Evolutionary conservation across 306 rosid genomes (phyloP).

Genomic region (Rosa persica): DNA sequence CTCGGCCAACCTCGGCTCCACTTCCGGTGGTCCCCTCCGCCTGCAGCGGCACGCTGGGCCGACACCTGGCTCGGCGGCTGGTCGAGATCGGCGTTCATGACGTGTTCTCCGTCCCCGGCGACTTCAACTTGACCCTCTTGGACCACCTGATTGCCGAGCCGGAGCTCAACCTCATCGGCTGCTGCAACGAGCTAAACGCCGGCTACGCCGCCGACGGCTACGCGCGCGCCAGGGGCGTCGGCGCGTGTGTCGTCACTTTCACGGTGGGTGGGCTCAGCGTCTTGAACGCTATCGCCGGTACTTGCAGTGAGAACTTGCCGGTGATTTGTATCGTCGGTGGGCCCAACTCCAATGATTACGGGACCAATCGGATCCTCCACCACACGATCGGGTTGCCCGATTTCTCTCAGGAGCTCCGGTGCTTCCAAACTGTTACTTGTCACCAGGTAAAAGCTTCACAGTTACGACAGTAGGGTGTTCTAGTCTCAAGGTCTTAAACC

Average conservation of each 20-base stretch:
- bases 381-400: constrained; percentile 82
- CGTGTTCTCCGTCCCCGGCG: constrained; percentile 86
- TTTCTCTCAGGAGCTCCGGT: constrained; percentile 68
- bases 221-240: constrained; percentile 76
- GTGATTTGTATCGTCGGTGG: constrained; percentile 80
- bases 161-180: constrained; percentile 64
- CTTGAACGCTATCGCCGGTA: constrained; percentile 88
- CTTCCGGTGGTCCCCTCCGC: constrained; percentile 29
- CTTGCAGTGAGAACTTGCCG: constrained; percentile 78
- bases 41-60: constrained; percentile 53
- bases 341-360: constrained; percentile 83
- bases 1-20: constrained; percentile 22
- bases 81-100: constrained; percentile 61
- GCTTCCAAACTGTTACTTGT: constrained; percentile 81
- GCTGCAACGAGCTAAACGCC: constrained; percentile 93
- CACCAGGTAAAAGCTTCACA: constrained; percentile 45
- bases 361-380: constrained; percentile 79
- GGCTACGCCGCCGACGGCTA: constrained; percentile 92
- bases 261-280: constrained; percentile 93
- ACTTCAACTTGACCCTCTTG: constrained; percentile 76
- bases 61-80: constrained; percentile 69
- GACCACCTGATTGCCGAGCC: constrained; percentile 80
- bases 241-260: constrained; percentile 85
- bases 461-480: neutral
- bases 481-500: too few species aligned